Percentiles rank a stretch among this genome's conserved stretches.
Evolutionary conservation across 2,329 filamentous ascomycete genomes (phyloP).

Genomic region (Epichloe baconii): DNA sequence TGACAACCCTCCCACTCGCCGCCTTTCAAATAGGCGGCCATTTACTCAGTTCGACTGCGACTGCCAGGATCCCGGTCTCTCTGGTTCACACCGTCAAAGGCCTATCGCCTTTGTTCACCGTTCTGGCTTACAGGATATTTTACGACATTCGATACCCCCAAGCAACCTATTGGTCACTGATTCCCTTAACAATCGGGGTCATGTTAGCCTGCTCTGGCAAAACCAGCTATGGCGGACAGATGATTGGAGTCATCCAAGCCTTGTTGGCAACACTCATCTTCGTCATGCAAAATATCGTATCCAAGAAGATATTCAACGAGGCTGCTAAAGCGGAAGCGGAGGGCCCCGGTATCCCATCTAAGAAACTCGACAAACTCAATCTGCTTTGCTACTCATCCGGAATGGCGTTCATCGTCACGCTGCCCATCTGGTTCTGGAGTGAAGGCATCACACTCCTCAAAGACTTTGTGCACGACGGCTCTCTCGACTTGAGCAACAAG

Average conservation of each 20-base stretch:
- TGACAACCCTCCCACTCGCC: conserved; percentile 80
- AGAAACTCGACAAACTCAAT: conserved; percentile 93
- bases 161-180: conserved; percentile 75
- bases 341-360: conserved; percentile 43
- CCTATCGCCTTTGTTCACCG: conserved; percentile 87
- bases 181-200: conserved; percentile 89
- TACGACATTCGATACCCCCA: conserved; percentile 80
- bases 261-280: conserved; percentile 87
- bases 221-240: conserved; percentile 62
- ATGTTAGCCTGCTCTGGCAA: conserved; percentile 91
- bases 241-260: conserved; percentile 81
- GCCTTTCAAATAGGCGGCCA: conserved; percentile 90
- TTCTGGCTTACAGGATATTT: conserved; percentile 79
- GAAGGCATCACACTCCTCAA: conserved; percentile 68
- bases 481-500: conserved; percentile 45
- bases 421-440: conserved; percentile 85
- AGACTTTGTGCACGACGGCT: conserved; percentile 72
- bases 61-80: conserved; percentile 87
- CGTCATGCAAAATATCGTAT: conserved; percentile 97
- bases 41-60: conserved; percentile 86
- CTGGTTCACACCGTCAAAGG: conserved; percentile 98
- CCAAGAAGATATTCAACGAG: conserved; percentile 95
- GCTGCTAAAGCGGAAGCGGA: conserved; percentile 75
- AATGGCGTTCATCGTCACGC: conserved; percentile 75
- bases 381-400: conserved; percentile 94